Base-by-base conservation (phyloP, 768 basidiomycete species). In the Suillus americanus region DNA sequence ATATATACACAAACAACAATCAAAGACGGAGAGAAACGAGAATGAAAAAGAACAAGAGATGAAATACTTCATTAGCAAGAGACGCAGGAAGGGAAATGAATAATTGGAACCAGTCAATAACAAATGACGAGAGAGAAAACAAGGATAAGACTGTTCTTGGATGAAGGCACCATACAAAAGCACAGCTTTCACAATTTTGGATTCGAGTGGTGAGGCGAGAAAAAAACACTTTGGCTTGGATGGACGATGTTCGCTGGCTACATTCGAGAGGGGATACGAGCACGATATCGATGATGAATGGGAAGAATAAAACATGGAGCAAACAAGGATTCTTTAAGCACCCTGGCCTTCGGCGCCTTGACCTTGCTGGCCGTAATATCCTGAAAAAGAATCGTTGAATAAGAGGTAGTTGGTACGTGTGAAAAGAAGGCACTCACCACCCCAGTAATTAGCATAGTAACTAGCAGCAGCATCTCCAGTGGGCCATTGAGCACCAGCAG, bases 371-470 rank as follows among this genome's bases (percentile, higher is more conserved):
- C 86, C 85, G 70, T 94, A 94, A 72, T 94, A 94, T 67, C 91
- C 92, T 94, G 61, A 2, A 60, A 67, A 70, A 56, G 67, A 51
- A 70, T 59, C 59, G 72, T 62, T 46, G 62, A 35, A 12, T 20
- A 59, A 65, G 35, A 18, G 12, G 20, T 28, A 43, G 20, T 48
- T 28, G 46, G 33, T 37, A 30, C 41, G 48, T 5, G 41, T 14
- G 20, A 60, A 18, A 23, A 28, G 20, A 56, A 40, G 64, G 60
- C 53, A 80, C 88, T 71, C 65, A 93, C 91, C 90, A 74, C 90
- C 89, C 91, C 91, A 92, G 74, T 92, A 92, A 73, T 90, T 90
- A 62, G 86, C 86, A 76, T 92, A 92, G 77, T 92, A 92, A 65
- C 83, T 83, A 72, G 79, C 89, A 64, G 89, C 87, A 63, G 90